Percentiles rank a stretch among this genome's conserved stretches.
These are phyloP conservation scores for Xenoacremonium recifei DNA, from an alignment of 2,329 filamentous ascomycete species.

Conservation along the genomic window DNA sequence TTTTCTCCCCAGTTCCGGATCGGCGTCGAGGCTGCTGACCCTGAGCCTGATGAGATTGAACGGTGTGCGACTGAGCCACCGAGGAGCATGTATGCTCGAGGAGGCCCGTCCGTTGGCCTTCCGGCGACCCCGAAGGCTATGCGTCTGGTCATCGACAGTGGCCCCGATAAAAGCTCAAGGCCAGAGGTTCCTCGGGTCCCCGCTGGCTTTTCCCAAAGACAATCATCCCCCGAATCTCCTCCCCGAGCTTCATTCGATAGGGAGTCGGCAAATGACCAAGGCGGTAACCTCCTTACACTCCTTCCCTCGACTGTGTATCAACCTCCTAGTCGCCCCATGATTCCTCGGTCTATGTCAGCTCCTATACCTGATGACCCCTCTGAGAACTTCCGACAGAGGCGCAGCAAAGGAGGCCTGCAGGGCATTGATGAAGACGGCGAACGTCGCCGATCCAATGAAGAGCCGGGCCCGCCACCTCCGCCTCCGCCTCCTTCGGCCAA, in stretches of 20 bases:
- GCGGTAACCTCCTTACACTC: conserved; percentile 41
- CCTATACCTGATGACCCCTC: conserved; percentile 42
- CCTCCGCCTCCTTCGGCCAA: conserved; percentile 50
- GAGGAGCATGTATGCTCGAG: conserved; percentile 47
- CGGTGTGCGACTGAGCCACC: conserved; percentile 67
- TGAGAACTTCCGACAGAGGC: conserved; percentile 33
- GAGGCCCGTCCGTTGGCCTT: conserved; percentile 66
- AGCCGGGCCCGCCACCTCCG: conserved; percentile 50
- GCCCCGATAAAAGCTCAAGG: conserved; percentile 37
- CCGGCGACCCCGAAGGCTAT: conserved; percentile 90
- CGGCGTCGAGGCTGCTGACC: conserved; percentile 43
- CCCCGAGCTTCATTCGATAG: conserved; percentile 33
- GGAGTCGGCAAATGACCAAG: too few species aligned
- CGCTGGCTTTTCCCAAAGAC: conserved; percentile 41
- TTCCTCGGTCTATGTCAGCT: conserved; percentile 63
- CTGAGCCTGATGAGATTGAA: conserved; percentile 39
- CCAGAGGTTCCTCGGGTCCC: conserved; percentile 59
- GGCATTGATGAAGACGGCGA: conserved; percentile 47
- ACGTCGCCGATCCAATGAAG: conserved; percentile 49
- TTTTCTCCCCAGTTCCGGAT: conserved; percentile 32
- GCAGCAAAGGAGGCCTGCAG: conserved; percentile 35
- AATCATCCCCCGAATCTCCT: conserved; percentile 39
- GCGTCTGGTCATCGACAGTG: conserved; percentile 69
- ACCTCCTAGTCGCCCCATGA: conserved; percentile 47
- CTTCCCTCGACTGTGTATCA: conserved; percentile 61